Percentiles rank a stretch among this genome's conserved stretches.
Evolutionary conservation across 208 protist genomes (phyloP).

Genomic region (Trypanosoma lewisi): DNA sequence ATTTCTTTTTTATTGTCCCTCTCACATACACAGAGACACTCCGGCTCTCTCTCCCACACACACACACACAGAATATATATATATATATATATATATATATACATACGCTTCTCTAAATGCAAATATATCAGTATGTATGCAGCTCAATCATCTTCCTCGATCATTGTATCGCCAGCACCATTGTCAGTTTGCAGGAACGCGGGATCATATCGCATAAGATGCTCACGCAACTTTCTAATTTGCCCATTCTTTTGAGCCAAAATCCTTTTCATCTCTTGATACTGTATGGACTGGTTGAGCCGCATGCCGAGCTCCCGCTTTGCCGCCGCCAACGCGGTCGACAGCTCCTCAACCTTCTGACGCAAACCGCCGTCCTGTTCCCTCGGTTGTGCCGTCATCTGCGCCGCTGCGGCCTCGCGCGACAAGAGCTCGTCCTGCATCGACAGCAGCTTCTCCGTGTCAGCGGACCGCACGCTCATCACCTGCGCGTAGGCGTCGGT

Average conservation of each 20-base stretch:
- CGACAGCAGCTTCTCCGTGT: conserved; percentile 41
- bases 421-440: conserved; percentile 36
- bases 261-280: conserved; percentile 71
- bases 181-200: conserved; percentile 18
- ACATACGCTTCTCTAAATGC: not conserved
- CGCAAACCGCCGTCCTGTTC: conserved; percentile 39
- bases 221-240: conserved; percentile 43
- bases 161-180: conserved; percentile 39
- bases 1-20: not conserved
- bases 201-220: conserved; percentile 48
- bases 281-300: conserved; percentile 76
- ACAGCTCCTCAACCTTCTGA: conserved; percentile 39
- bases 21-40: not conserved
- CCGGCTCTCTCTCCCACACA: not conserved
- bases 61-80: too few species aligned
- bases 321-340: conserved; percentile 52
- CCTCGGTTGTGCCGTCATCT: conserved; percentile 36
- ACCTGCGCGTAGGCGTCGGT: conserved; percentile 58
- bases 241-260: conserved; percentile 62
- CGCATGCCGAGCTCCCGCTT: conserved; percentile 57
- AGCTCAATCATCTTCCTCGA: conserved; percentile 50
- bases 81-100: too few species aligned
- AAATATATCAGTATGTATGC: conserved; percentile 1
- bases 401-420: conserved; percentile 12
- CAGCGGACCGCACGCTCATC: conserved; percentile 42